These are phyloP conservation scores for Cystobasidium pallidum DNA, from an alignment of 1,284 basidiomycete species.

Conservation along the genomic window DNA sequence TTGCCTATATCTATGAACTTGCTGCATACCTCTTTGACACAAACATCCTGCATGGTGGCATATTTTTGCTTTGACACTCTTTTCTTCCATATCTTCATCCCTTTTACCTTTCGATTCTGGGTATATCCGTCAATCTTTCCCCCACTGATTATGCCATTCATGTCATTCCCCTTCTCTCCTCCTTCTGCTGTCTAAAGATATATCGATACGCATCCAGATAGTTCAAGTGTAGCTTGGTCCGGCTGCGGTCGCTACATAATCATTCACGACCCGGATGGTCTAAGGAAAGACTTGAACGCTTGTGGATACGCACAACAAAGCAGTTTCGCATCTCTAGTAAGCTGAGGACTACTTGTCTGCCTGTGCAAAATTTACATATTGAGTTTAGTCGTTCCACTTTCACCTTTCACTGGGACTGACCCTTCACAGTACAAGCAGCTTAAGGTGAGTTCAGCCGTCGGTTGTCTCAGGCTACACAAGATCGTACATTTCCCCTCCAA, in stretches of 20 bases:
- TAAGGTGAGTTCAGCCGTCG: background rate
- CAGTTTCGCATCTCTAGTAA: background rate
- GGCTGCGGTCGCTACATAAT: slow-evolving; percentile 5
- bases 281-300: slow-evolving; percentile 23
- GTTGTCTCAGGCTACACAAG: too few relatives aligned
- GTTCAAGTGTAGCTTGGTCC: slow-evolving; percentile 28
- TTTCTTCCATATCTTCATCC: background rate
- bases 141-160: too few relatives aligned
- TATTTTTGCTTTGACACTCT: too few relatives aligned
- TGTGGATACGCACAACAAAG: background rate
- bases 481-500: too few relatives aligned
- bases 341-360: background rate
- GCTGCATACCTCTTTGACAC: too few relatives aligned
- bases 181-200: background rate
- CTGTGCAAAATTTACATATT: too few relatives aligned
- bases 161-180: background rate
- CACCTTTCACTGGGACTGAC: too few relatives aligned
- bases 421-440: slow-evolving; percentile 1
- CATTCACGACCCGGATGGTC: slow-evolving; percentile 6
- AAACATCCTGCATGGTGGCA: too few relatives aligned
- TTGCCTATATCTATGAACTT: too few relatives aligned
- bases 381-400: too few relatives aligned
- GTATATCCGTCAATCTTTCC: too few relatives aligned
- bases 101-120: background rate
- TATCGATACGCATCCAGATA: slow-evolving; percentile 4